Conservation (phyloP, 2,329 filamentous ascomycete species). For the Magnaporthales sp. region DNA sequence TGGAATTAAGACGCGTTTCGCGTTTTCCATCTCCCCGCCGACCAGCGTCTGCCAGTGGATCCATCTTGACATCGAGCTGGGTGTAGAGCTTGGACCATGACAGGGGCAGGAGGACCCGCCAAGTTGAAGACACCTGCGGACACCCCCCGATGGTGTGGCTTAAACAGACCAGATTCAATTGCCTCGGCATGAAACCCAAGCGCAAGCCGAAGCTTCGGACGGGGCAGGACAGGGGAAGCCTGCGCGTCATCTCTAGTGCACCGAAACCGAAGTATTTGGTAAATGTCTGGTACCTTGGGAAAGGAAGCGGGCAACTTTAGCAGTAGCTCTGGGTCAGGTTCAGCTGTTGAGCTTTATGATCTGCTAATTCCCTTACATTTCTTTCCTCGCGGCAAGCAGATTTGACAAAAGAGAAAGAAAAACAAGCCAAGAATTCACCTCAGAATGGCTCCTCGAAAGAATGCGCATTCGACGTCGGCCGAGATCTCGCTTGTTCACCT, state of each 20-base stretch:
- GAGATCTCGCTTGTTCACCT: conserved; percentile 81
- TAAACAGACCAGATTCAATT: background rate
- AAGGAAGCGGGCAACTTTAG: background rate
- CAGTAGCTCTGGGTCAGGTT: background rate
- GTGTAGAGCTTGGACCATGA: background rate
- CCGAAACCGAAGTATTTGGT: too few species aligned
- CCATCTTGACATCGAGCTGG: background rate
- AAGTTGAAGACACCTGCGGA: background rate
- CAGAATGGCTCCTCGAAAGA: conserved; percentile 41
- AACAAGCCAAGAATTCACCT: background rate
- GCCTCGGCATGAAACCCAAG: background rate
- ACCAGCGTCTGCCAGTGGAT: background rate
- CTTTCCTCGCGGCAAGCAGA: background rate
- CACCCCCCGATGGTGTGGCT: background rate
- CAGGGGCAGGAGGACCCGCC: background rate
- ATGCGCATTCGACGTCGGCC: conserved; percentile 58
- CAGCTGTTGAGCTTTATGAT: background rate
- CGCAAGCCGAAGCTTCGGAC: background rate
- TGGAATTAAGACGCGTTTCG: conserved; percentile 11
- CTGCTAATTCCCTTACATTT: background rate
- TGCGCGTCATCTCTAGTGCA: background rate
- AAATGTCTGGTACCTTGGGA: too few species aligned
- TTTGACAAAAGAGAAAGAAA: background rate
- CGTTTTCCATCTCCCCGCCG: conserved; percentile 7
- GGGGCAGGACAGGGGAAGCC: background rate